Evolutionary conservation across 331 rosid species (phyloP), one percentile per base, ranked within the genome.

Genomic region (Prunus yedoensis): DNA sequence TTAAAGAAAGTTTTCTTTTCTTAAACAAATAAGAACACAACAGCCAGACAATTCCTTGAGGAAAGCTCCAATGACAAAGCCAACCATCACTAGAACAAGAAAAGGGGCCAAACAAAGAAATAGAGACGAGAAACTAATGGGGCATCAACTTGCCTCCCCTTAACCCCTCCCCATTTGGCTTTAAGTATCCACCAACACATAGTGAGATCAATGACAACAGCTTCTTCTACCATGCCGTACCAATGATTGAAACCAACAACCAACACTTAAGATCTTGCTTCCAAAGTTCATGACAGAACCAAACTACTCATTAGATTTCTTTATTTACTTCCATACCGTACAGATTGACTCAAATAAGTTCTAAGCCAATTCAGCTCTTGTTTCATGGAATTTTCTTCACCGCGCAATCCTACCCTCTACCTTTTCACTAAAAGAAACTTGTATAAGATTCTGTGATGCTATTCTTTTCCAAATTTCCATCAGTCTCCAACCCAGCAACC

Each of bases 41-140:
- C 41, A 16, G 50, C 3, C 8, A 57, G 54, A 7, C 25, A 15
- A 57, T 62, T 28, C 67, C 38, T 16, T 20, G 13, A 62, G 45
- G 67, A 62, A 62, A 62, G 46, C 67, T 62, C 67, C 47, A 32
- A 30, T 2, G 49, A 64, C 47, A 64, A 65, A n/a, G 50, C 69
- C 5, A 38, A 38, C 46, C 68, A 62, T 62, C 65, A 25, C 67
- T 6, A 10, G 12, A 65, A 10, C 69, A 32, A 65, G 69, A 38
- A 3, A 65, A 2, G 28, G 69, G 50, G 2, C 69, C 69, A 18
- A 32, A 38, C 67, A 65, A 65, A n/a, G 50, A 18, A 64, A 64
- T 4, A 38, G 18, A 28, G 13, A 45, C n/a, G n/a, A 59, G 13
- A 59, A 23, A 28, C 3, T 4, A 73, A 17, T 11, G 59, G 28